Base-by-base conservation (phyloP, 2,329 filamentous ascomycete genomes). In the Beauveria australis region DNA sequence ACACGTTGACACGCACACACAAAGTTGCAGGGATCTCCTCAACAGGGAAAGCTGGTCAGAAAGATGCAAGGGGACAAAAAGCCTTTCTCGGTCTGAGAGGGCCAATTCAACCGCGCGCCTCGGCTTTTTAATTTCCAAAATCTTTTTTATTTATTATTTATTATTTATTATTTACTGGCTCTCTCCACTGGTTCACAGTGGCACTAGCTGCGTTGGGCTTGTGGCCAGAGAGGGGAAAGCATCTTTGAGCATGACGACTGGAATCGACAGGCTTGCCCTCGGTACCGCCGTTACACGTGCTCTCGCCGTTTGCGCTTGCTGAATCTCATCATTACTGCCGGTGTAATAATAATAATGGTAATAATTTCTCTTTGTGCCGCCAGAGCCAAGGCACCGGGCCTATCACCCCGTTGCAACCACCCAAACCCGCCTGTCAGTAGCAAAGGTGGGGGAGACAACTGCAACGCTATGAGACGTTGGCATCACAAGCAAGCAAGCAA, bases 401-500 rank as follows among this genome's bases (percentile, higher is more conserved):
- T 44, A 22, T n/a, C n/a, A n/a, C n/a, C n/a, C 30, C 28, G 30
- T 37, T 57, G 28, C 26, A 16, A 40, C 41, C 26, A 37, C n/a
- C 8, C 6, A 28, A 24, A n/a, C 22, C 26, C n/a, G 6, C 40
- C 47, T n/a, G 37, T 44, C 37, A 43, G 37, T 41, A 6, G 22
- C 26, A 18, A 18, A 22, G n/a, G 44, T 22, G 22, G 43, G 26
- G 12, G 18, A 22, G 40, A 44, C 24, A 16, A 19, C 12, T 30
- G 24, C 56, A 59, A 22, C 55, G 47, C 55, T 47, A 8, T 28
- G 47, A 52, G 47, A 59, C 37, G 22, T 46, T 43, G 47, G 37
- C 56, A 46, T 59, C 56, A 59, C 55, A 59, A 59, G 56, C 56
- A 24, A 37, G 43, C 55, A 59, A 59, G 56, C 56, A 24, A 37